Percentiles rank a stretch among this genome's conserved stretches.
These are phyloP conservation scores for Tetrapisispora namnaoensis DNA, from an alignment of 805 yeast species.

Conservation along the genomic window DNA sequence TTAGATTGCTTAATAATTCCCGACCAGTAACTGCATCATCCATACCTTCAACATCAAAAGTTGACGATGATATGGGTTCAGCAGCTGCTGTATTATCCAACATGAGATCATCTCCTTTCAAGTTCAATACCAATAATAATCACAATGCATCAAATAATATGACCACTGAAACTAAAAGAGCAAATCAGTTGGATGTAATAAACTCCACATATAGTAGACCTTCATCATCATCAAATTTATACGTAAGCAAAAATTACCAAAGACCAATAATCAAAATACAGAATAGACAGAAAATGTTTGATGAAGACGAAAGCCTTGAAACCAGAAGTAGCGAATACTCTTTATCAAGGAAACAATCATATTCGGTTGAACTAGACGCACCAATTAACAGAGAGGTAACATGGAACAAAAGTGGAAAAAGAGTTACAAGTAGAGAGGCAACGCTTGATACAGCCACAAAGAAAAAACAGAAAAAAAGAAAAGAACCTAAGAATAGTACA, in stretches of 20 bases:
- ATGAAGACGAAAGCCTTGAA: background rate
- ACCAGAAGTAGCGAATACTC: background rate
- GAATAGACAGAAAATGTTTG: conserved; percentile 10
- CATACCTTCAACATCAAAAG: conserved; percentile 2
- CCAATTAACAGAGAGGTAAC: conserved; percentile 14
- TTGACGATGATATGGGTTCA: conserved; percentile 21
- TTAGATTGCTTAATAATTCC: conserved; percentile 22
- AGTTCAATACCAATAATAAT: conserved; percentile 8
- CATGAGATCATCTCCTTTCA: conserved; percentile 29
- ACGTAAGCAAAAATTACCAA: conserved; percentile 8
- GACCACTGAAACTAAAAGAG: background rate
- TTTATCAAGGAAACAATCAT: background rate
- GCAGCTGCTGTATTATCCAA: conserved; percentile 29
- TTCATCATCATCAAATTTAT: conserved; percentile 20
- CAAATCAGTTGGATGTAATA: conserved; percentile 3
- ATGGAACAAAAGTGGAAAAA: conserved; percentile 29
- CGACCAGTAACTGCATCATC: conserved; percentile 7
- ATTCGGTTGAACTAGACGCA: background rate
- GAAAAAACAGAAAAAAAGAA: background rate
- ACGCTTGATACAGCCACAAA: conserved; percentile 9
- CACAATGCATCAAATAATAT: too few relatives aligned
- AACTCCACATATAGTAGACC: conserved; percentile 15
- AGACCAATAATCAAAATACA: conserved; percentile 23
- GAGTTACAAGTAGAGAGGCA: conserved; percentile 17
- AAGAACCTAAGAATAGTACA: background rate